Base-by-base conservation (phyloP, 305 asterid genomes). In the Fraxinus greggii region DNA sequence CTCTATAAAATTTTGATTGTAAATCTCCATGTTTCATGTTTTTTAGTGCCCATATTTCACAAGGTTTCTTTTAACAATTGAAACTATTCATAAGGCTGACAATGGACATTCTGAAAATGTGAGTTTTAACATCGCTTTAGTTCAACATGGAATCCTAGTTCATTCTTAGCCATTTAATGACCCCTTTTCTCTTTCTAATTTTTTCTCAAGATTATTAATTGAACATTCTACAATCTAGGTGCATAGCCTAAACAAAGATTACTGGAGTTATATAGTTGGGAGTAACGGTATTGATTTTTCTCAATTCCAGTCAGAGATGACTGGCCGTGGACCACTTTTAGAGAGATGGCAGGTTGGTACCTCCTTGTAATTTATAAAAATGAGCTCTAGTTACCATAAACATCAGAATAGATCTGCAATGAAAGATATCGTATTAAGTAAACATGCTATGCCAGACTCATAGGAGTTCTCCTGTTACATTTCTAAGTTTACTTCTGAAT, bases 211-310 rank as follows among this genome's bases (percentile, higher is more conserved):
- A 69, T 35, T 3, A 40, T 38, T 42, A 78, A 65, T 72, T 70
- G 80, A 26, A 28, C 29, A 72, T 29, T 54, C 65, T 21, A 67
- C 40, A 48, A 42, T 75, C 36, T 84, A 95, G 99, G 94, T 91
- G 56, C 98, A 93, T 83, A 89, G 93, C 73, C 92, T 95, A 77
- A 90, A 85, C 72, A 80, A 92, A 84, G 89, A 95, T 81, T 95
- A 93, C 76, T 95, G 98, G 99, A 92, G 98, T 86, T 93, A 92
- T 85, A 83, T 93, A 29, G 75, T 93, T 75, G 98, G 98, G 38
- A 88, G 89, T 51, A 89, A 86, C 86, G 59, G 80, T 80, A 83
- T 86, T 42, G 94, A 93, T 85, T 85, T 93, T 21, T 86, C 97
- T 74, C 93, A 80, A 83, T 93, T 95, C 86, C 90, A 87, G 82